Conservation (phyloP, 768 basidiomycete genomes). For the Hortiboletus flavorubellus region DNA sequence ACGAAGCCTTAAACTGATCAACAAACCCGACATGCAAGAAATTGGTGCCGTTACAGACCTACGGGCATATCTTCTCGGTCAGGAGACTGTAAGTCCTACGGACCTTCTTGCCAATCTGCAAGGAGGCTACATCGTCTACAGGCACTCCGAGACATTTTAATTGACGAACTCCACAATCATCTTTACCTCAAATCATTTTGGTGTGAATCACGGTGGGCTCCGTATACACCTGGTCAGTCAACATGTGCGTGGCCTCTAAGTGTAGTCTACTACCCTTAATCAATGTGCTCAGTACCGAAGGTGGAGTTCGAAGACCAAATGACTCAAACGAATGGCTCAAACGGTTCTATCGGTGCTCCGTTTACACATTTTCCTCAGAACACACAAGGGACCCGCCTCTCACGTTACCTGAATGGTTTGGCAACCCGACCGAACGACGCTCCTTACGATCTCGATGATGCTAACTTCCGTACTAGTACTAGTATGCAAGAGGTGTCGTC, state of each 20-base stretch:
- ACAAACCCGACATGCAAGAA: slow-evolving; percentile 89
- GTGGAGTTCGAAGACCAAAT: slow-evolving; percentile 61
- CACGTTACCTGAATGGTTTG: slow-evolving; percentile 61
- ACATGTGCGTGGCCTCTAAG: slow-evolving; percentile 48
- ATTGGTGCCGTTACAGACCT: slow-evolving; percentile 94
- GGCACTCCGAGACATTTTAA: slow-evolving; percentile 88
- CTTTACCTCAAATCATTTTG: slow-evolving; percentile 97
- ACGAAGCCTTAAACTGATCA: slow-evolving; percentile 84
- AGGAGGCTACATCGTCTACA: slow-evolving; percentile 32
- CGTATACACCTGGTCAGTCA: slow-evolving; percentile 79
- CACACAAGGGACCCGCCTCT: slow-evolving; percentile 48
- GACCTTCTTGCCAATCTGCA: not conserved
- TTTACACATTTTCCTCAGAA: slow-evolving; percentile 38
- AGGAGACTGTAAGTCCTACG: slow-evolving; percentile 70
- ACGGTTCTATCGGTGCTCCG: slow-evolving; percentile 23
- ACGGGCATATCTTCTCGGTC: slow-evolving; percentile 74
- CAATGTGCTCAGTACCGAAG: slow-evolving; percentile 48
- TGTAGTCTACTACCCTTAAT: slow-evolving; percentile 8
- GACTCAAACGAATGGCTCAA: slow-evolving; percentile 20
- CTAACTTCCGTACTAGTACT: slow-evolving; percentile 25
- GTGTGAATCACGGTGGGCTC: slow-evolving; percentile 89
- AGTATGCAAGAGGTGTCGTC: slow-evolving; percentile 19
- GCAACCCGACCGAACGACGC: slow-evolving; percentile 74
- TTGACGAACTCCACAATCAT: slow-evolving; percentile 95
- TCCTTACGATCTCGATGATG: slow-evolving; percentile 59